Percentiles rank a stretch among this genome's conserved stretches.
phyloP scores from a whole-genome alignment of 192 early-diverging fungal species.

The Linnemannia zychae region DNA sequence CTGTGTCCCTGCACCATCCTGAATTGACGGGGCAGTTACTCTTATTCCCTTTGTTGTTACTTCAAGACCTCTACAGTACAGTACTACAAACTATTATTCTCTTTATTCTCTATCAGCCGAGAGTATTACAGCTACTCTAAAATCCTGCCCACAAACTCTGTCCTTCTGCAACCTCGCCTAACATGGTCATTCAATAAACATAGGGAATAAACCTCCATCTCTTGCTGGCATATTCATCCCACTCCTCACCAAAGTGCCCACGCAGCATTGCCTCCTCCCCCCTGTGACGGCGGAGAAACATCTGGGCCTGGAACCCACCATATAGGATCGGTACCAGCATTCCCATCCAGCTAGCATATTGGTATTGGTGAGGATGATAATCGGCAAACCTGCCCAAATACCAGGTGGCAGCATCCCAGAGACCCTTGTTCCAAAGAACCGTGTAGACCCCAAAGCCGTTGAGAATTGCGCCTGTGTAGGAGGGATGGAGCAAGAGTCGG shows the following conservation, averaged over 20 bases:
- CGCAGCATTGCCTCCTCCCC: constrained; percentile 8
- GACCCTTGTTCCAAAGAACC: constrained; percentile 13
- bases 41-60: too few relatives aligned
- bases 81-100: too few relatives aligned
- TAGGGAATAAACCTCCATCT: constrained; percentile 11
- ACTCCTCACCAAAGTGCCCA: constrained; percentile 12
- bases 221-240: constrained; percentile 7
- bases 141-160: too few relatives aligned
- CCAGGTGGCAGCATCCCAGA: background rate
- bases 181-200: constrained; percentile 8
- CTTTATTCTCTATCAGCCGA: too few relatives aligned
- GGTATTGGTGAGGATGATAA: background rate
- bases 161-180: too few relatives aligned
- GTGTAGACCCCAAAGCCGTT: background rate
- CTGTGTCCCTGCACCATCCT: too few relatives aligned
- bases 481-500: constrained; percentile 20
- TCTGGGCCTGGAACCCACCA: background rate
- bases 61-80: too few relatives aligned
- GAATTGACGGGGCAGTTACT: too few relatives aligned
- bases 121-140: too few relatives aligned
- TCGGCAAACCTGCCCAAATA: background rate
- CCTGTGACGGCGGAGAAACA: background rate
- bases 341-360: background rate
- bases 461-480: constrained; percentile 22
- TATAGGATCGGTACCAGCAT: background rate